Evolutionary conservation across 106 monocot species (phyloP).

Genomic region (Narthecium ossifragum): DNA sequence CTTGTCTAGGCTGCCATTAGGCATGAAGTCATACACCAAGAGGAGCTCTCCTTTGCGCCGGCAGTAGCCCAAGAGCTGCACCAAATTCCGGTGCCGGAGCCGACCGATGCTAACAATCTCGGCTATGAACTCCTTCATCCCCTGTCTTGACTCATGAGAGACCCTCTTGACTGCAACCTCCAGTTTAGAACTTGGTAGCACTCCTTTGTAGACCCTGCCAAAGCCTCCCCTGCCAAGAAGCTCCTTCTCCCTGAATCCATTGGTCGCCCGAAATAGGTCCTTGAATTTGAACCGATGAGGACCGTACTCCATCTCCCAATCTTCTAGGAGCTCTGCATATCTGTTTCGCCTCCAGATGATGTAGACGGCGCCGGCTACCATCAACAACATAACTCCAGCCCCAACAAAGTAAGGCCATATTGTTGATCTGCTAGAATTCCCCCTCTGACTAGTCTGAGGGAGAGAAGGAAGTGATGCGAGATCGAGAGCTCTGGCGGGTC

Average conservation of each 20-base stretch:
- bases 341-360: background rate
- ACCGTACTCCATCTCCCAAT: background rate
- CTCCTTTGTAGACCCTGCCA: background rate
- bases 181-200: background rate
- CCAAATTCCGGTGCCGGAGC: background rate
- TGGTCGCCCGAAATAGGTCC: background rate
- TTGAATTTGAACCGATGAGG: background rate
- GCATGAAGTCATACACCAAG: background rate
- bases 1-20: background rate
- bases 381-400: background rate
- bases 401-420: background rate
- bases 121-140: background rate
- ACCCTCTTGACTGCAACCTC: background rate
- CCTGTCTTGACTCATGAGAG: background rate
- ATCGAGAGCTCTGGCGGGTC: background rate
- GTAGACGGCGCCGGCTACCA: background rate
- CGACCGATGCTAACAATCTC: background rate
- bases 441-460: background rate
- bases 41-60: background rate
- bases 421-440: background rate
- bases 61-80: background rate
- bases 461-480: background rate
- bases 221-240: background rate
- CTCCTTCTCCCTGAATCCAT: background rate
- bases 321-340: constrained; percentile 12